phyloP scores from a whole-genome alignment of 169 alveolate genomes.

The Plasmodium gaboni region DNA sequence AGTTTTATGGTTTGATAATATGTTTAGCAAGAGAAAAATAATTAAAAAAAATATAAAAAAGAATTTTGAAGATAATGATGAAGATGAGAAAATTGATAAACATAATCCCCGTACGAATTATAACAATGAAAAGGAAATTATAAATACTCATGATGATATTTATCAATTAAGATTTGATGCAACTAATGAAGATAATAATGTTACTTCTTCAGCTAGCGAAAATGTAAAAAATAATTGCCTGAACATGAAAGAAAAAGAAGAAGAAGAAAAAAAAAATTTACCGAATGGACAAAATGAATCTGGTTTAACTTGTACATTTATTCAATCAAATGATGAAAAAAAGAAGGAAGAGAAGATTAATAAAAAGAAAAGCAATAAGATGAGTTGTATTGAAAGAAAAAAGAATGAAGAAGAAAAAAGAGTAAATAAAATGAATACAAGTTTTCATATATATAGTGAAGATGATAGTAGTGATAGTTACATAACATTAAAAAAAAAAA shows the following conservation, averaged over 20 bases:
- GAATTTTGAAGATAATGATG: conserved; percentile 10
- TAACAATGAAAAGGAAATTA: background rate
- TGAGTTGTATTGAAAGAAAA: conserved; percentile 31
- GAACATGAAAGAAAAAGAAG: background rate
- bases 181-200: background rate
- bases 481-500: conserved; percentile 37
- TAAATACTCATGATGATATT: background rate
- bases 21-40: conserved; percentile 69
- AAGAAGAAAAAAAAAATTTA: background rate
- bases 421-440: conserved; percentile 68
- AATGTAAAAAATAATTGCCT: background rate
- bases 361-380: conserved; percentile 18
- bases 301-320: no score
- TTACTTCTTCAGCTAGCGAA: background rate
- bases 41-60: conserved; percentile 53
- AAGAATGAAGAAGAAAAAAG: conserved; percentile 37
- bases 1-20: background rate
- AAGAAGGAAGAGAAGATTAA: background rate
- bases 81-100: background rate
- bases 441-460: conserved; percentile 74
- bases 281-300: background rate
- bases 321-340: background rate
- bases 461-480: conserved; percentile 36
- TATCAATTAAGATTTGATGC: background rate
- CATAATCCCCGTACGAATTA: background rate